Evolutionary conservation across 164 flowering plant species (phyloP), one percentile per base, ranked within the genome.

Genomic region (Sedum album): DNA sequence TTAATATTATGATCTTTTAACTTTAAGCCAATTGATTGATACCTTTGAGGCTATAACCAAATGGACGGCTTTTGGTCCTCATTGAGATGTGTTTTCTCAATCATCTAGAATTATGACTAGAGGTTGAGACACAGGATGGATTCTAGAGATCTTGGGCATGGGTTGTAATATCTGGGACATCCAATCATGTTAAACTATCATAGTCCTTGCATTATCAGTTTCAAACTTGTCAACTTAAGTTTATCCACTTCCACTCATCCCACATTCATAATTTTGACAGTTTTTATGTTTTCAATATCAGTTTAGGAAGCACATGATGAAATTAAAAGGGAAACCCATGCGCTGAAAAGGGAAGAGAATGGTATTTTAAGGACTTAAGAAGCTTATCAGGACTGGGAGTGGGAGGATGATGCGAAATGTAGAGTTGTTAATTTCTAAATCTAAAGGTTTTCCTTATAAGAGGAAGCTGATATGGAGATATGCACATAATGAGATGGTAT

Each of bases 141-240:
- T 57, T 57, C 33, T 30, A 11, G 33, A 57, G 4, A 57, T 57
- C 60, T 55, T 23, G 17, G 25, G 30, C 18, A 23, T 2, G 30
- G 28, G 60, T n/a, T 8, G 17, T 25, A 30, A 51, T 17, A 51
- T 51, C 60, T 55, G 60, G 13, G 1, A 23, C 60, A 26, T 33
- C 62, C 33, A 57, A 28, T 57, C 35, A 57, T 57, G 62, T 57
- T 57, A 57, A 57, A 57, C 62, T 57, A 28, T 57, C 62, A 11
- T 14, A 28, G 3, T 57, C 62, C 18, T 9, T 11, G 8, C 62
- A 57, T 57, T 57, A 57, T 57, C 62, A 28, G 11, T 57, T 57
- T 1, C 31, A 44, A 44, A 44, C 11, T 18, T 44, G 4, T 18
- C 23, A 25, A 25, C 31, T 57, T 11, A 28, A 25, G 15, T 44